Conservation (phyloP, 2,329 filamentous ascomycete species). For the Ophiostoma tasmaniense region DNA sequence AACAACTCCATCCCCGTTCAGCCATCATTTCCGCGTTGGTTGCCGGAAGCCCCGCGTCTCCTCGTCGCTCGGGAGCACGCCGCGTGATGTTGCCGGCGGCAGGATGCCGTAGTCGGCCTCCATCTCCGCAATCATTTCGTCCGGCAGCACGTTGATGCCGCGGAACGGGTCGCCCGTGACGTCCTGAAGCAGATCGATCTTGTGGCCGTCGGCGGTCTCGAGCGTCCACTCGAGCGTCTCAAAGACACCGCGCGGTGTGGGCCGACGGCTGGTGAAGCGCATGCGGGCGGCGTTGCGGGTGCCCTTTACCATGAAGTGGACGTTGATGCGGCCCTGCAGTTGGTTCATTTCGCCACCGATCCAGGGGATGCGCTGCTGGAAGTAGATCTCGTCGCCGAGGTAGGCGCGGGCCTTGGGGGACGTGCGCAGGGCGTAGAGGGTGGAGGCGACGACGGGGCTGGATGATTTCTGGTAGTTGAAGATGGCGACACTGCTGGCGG, state of each 20-base stretch:
- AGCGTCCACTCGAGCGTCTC: conserved; percentile 88
- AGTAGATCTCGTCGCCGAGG: conserved; percentile 83
- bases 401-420: conserved; percentile 63
- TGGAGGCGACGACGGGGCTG: conserved; percentile 76
- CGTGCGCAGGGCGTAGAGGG: conserved; percentile 84
- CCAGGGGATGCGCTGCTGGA: conserved; percentile 70
- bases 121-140: conserved; percentile 25
- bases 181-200: conserved; percentile 65
- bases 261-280: conserved; percentile 69
- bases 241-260: conserved; percentile 54
- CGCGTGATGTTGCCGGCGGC: conserved; percentile 9
- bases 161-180: conserved; percentile 28
- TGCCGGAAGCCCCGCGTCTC: conserved; percentile 43
- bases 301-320: conserved; percentile 79
- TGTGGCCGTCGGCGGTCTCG: conserved; percentile 50
- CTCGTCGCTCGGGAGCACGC: conserved; percentile 14
- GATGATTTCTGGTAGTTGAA: conserved; percentile 99
- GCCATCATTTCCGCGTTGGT: conserved; percentile 29
- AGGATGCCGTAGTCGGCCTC: conserved; percentile 27
- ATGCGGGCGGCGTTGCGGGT: conserved; percentile 63
- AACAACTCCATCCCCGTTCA: neutral
- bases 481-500: conserved; percentile 68
- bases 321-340: conserved; percentile 81
- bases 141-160: conserved; percentile 21
- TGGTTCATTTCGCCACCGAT: conserved; percentile 86